These are phyloP conservation scores for Microcos paniculata DNA, from an alignment of 345 rosid species.

Conservation along the genomic window DNA sequence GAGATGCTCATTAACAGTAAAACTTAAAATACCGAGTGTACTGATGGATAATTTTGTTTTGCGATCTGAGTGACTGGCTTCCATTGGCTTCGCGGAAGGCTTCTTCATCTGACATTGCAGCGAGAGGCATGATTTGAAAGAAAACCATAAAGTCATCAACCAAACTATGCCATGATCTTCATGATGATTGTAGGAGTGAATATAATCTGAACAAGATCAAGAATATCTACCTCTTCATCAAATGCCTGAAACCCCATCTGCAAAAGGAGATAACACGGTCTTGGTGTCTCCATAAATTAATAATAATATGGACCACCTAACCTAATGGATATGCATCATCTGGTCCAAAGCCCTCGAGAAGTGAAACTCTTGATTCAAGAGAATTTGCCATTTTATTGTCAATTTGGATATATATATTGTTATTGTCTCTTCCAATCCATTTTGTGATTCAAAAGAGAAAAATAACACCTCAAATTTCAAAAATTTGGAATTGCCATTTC, in stretches of 20 bases:
- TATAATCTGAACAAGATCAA: constrained; percentile 5
- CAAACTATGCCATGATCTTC: not conserved
- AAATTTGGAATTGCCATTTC: no score
- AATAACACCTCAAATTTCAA: no score
- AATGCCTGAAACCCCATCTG: constrained; percentile 54
- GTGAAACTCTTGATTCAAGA: no score
- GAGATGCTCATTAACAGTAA: constrained; percentile 77
- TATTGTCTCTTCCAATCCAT: no score
- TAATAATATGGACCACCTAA: no score
- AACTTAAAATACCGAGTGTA: constrained; percentile 54
- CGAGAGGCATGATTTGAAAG: constrained; percentile 63
- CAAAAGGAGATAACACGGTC: constrained; percentile 71
- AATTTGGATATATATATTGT: no score
- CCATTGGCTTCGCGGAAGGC: constrained; percentile 55
- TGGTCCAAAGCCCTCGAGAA: constrained; percentile 63
- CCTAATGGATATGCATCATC: constrained; percentile 84
- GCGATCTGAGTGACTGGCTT: constrained; percentile 79
- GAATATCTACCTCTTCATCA: constrained; percentile 74
- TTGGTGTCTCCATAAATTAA: constrained; percentile 79
- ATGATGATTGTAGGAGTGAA: no score
- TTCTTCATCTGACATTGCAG: constrained; percentile 64
- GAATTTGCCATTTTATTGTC: no score
- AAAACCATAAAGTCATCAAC: constrained; percentile 18
- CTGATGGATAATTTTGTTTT: constrained; percentile 58
- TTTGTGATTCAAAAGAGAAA: no score